phyloP scores from a whole-genome alignment of 305 asterid genomes.

The Solanum chacoense region DNA sequence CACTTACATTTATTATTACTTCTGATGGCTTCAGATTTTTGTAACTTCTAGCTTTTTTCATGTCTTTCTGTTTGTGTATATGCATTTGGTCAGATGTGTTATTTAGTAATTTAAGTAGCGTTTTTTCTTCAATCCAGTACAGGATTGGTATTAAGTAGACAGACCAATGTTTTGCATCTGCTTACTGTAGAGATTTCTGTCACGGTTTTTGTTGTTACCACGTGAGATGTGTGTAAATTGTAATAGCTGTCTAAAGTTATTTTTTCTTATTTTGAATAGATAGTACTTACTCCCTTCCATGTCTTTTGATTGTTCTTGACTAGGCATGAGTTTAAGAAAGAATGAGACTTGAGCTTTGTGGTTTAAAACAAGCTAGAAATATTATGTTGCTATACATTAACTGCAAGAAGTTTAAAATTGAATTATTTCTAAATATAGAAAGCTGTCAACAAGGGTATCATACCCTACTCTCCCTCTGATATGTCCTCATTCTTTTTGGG shows the following conservation, averaged over 20 bases:
- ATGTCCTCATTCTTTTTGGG: slow-evolving; percentile 40
- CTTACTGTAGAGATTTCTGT: not conserved
- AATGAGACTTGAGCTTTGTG: not conserved
- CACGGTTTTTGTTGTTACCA: not conserved
- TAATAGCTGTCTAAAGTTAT: not conserved
- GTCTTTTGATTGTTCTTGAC: not conserved
- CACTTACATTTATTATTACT: not conserved
- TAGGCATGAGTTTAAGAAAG: not conserved
- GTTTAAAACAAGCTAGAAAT: not conserved
- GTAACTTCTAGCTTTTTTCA: not conserved
- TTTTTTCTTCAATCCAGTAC: not conserved
- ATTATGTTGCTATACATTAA: not conserved
- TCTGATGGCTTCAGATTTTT: not conserved
- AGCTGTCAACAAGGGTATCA: slow-evolving; percentile 59
- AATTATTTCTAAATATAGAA: not conserved
- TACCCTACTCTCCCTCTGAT: slow-evolving; percentile 69
- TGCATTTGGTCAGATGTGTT: not conserved
- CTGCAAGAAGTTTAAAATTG: not conserved
- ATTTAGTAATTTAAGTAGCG: not conserved
- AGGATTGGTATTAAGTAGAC: not conserved
- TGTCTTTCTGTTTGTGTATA: not conserved
- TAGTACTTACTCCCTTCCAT: not conserved
- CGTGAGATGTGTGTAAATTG: not conserved
- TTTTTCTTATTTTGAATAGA: not conserved
- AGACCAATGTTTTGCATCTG: not conserved